Conservation (phyloP, 495 filamentous ascomycete genomes). For the Penicillium flavigenum region DNA sequence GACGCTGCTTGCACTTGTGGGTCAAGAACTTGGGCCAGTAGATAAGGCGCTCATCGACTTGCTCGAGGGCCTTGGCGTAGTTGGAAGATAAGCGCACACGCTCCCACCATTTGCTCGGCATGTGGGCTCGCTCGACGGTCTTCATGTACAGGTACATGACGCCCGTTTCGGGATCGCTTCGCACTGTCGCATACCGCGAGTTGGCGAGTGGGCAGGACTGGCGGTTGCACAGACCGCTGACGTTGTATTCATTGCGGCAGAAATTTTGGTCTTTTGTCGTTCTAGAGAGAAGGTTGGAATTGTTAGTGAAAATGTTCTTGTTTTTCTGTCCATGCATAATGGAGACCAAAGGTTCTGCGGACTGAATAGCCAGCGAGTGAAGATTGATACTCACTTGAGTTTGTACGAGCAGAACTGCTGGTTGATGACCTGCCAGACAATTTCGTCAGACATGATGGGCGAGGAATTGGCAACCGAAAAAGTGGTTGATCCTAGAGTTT, state of each 20-base stretch:
- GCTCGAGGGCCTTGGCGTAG: slow-evolving; percentile 82
- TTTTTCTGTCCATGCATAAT: slow-evolving; percentile 2
- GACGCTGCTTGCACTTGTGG: slow-evolving; percentile 97
- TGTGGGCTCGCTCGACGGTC: slow-evolving; percentile 86
- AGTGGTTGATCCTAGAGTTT: slow-evolving; percentile 2
- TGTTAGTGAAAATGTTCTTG: slow-evolving; percentile 17
- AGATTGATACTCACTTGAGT: slow-evolving; percentile 65
- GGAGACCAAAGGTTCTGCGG: background rate
- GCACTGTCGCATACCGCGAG: slow-evolving; percentile 91
- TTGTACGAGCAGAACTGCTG: slow-evolving; percentile 97
- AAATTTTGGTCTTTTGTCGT: slow-evolving; percentile 92
- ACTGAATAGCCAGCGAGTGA: slow-evolving; percentile 5
- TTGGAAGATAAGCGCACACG: slow-evolving; percentile 85
- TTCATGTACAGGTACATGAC: slow-evolving; percentile 97
- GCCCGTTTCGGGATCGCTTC: slow-evolving; percentile 75
- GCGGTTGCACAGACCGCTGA: slow-evolving; percentile 91
- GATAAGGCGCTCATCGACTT: slow-evolving; percentile 83
- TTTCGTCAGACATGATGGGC: slow-evolving; percentile 73
- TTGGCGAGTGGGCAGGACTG: slow-evolving; percentile 96
- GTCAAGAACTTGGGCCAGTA: slow-evolving; percentile 96
- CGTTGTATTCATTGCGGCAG: slow-evolving; percentile 94
- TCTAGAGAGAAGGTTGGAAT: slow-evolving; percentile 40
- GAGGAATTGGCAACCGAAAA: slow-evolving; percentile 5
- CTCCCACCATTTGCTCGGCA: slow-evolving; percentile 93
- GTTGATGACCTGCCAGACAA: slow-evolving; percentile 95